Conservation (phyloP, 2,329 filamentous ascomycete species). For the Cladophialophora carrionii region DNA sequence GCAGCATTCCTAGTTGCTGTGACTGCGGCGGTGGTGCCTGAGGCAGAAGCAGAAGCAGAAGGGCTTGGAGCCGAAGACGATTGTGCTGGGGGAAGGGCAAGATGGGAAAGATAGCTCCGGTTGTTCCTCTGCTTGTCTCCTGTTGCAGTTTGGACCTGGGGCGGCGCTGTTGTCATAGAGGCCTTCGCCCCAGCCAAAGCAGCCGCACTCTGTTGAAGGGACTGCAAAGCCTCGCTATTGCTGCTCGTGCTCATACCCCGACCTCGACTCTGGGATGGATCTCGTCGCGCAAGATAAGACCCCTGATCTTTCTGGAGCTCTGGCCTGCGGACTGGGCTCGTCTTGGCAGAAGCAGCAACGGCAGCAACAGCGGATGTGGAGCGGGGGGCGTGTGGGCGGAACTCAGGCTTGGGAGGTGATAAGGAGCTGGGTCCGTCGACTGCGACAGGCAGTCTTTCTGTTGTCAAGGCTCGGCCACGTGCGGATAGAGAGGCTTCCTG, state of each 20-base stretch:
- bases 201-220: constrained; percentile 24
- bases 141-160: constrained; percentile 13
- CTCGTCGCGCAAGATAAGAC: constrained; percentile 23
- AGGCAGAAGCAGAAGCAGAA: constrained; percentile 23
- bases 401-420: constrained; percentile 22
- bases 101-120: constrained; percentile 19
- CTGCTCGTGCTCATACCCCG: constrained; percentile 30
- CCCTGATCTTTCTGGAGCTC: constrained; percentile 22
- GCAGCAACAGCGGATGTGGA: constrained; percentile 35
- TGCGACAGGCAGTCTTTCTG: constrained; percentile 19
- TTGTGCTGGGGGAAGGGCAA: constrained; percentile 16
- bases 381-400: constrained; percentile 26
- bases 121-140: constrained; percentile 27
- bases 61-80: constrained; percentile 15
- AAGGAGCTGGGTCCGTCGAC: constrained; percentile 17
- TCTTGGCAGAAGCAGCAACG: constrained; percentile 32
- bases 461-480: constrained; percentile 23
- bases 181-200: constrained; percentile 32
- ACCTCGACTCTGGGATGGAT: constrained; percentile 18
- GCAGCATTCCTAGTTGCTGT: constrained; percentile 32
- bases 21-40: constrained; percentile 26
- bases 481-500: constrained; percentile 17
- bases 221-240: constrained; percentile 17
- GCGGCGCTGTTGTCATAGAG: constrained; percentile 27
- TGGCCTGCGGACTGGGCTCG: constrained; percentile 31